Base-by-base conservation (phyloP, 1,284 basidiomycete species). In the Veloboletus limbatus region DNA sequence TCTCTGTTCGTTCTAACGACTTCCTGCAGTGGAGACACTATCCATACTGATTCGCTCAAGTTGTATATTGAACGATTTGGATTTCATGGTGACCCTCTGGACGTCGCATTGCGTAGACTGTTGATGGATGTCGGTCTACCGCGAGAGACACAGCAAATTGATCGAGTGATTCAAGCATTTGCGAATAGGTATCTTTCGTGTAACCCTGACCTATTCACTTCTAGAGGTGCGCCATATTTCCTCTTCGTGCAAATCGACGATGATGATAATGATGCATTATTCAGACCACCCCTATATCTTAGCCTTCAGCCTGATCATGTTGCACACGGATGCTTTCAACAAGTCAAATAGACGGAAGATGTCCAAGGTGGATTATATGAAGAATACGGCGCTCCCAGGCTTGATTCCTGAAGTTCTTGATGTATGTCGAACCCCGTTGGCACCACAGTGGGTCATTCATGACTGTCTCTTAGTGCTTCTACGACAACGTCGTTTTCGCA, bases 291-390 rank as follows among this genome's bases (percentile, higher is more conserved):
- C 95, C 6, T 99, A 99, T 70, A 90, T 99, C 37, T 74, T 99
- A 33, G 92, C 96, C 11, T 99, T 99, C 70, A 97, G 96, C 57
- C 75, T 99, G 60, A 97, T 99, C 65, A 98, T 99, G 94, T 76
- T 99, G 36, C 95, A 98, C 64, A 99, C 97, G 10, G 96, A 99
- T 63, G 89, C 88, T 2, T 99, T 98, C 76, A 99, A 99, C 71
- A 92, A 88, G 69, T 93, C 92, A 55, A 98, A 97, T 69, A 97
- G 92, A 70, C 85, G 86, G 53, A 98, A 98, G 72, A 99, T 99
- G 97, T 85, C 88, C 26, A 97, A 95, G 65, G 74, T 81, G 2
- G 94, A 96, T 60, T 97, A 97, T 62, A 76, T 97, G 53, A 89
- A 84, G 69, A 97, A 97, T 60, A 95, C 94, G 0, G 76, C 80